Conservation (phyloP, 1,139 yeast species). For the Taiozyma sp. region DNA sequence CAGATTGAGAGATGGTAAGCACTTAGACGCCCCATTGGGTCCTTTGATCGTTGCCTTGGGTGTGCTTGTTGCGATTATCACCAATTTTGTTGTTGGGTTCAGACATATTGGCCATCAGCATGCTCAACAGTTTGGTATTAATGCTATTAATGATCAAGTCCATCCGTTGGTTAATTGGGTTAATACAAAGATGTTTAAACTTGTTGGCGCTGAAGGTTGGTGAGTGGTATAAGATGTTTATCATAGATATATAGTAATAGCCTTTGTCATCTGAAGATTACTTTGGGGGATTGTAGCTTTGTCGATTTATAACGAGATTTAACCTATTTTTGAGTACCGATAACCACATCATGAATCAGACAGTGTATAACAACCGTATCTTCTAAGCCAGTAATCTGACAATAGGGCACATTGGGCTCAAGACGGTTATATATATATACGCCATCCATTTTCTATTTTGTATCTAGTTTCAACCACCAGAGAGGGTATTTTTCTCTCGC, state of each 20-base stretch:
- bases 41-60: constrained; percentile 78
- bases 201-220: constrained; percentile 28
- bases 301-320: no score
- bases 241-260: not conserved
- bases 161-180: constrained; percentile 26
- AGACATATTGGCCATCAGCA: constrained; percentile 32
- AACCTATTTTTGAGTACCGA: no score
- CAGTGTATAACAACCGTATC: no score
- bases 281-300: no score
- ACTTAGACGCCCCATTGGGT: constrained; percentile 85
- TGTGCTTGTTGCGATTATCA: constrained; percentile 55
- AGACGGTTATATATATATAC: no score
- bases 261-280: no score
- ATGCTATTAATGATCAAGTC: constrained; percentile 11
- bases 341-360: no score
- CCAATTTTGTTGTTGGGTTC: constrained; percentile 74
- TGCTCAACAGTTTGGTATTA: constrained; percentile 3
- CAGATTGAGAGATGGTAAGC: constrained; percentile 77
- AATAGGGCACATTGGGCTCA: no score
- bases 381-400: no score
- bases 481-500: no score
- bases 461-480: no score
- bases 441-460: no score
- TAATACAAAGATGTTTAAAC: constrained; percentile 25
- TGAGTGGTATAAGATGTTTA: not conserved